Base-by-base conservation (phyloP, 495 filamentous ascomycete species). In the Daldinia grandis region DNA sequence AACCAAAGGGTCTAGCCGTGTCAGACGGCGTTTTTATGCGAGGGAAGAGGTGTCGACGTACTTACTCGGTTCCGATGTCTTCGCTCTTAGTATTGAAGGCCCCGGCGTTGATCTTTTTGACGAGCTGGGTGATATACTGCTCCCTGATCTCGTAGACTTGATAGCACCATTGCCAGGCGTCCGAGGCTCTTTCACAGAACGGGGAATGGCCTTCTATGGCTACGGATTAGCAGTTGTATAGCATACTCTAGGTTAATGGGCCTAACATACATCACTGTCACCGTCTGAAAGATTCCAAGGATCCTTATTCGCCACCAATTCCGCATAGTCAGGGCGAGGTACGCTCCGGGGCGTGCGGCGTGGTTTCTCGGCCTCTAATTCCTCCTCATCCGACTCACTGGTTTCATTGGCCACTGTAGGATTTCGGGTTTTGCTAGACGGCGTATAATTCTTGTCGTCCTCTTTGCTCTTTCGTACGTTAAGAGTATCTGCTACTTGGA, bases 271-370 rank as follows among this genome's bases (percentile, higher is more conserved):
- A n/a, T 77, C 75, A 35, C 47, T 62, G 9, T 76, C 73, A 1
- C 5, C 38, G 19, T 77, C 75, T 6, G 67, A 62, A 4, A 60
- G n/a, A 44, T 72, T 74, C 75, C 75, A 74, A 3, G 75, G 75
- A 31, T 75, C 72, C 37, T 72, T 73, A 35, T 73, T 71, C 1
- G 75, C 75, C 31, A 76, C 68, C 42, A 77, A 49, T 28, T 76
- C 75, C 9, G 75, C 75, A 40, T 77, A 77, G 31, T 77, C 75
- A n/a, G 64, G 75, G 28, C 75, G 73, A 12, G 47, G 69, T 1
- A 74, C 62, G 30, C 69, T 76, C 31, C 75, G 24, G 4, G 58
- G 65, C 1, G 73, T 64, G 33, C 75, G 75, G 21, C 71, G 75
- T 8, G 73, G 73, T n/a, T 71, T 75, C 35, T 71, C 72, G 12